phyloP scores from a whole-genome alignment of 108 stramenopile species.

The Pseudonitzschia pungens region DNA sequence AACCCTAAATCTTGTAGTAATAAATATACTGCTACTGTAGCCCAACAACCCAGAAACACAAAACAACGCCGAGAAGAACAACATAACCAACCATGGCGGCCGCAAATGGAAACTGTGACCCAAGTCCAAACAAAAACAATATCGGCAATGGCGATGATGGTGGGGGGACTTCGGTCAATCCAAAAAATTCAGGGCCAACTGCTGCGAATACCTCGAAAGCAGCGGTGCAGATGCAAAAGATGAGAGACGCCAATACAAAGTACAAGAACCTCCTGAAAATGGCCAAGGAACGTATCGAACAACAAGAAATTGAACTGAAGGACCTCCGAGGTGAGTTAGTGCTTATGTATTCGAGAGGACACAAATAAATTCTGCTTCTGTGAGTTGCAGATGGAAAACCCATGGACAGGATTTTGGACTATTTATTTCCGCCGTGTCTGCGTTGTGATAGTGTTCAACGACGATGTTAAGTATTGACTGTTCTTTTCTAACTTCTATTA shows the following conservation, averaged over 20 bases:
- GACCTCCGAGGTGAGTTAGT: slow-evolving; percentile 23
- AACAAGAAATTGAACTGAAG: slow-evolving; percentile 78
- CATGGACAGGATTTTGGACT: no score
- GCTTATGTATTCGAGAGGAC: background rate
- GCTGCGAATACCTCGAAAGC: slow-evolving; percentile 24
- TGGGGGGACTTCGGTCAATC: background rate
- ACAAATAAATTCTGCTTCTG: background rate
- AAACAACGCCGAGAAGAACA: no score
- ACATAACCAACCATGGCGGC: background rate
- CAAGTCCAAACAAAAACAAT: background rate
- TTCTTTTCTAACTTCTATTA: background rate
- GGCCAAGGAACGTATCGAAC: slow-evolving; percentile 86
- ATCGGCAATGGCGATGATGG: background rate
- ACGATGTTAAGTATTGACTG: background rate
- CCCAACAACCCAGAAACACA: no score
- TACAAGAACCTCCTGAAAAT: slow-evolving; percentile 86
- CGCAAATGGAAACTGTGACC: background rate
- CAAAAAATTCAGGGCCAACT: background rate
- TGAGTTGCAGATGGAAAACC: no score
- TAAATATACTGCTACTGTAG: no score
- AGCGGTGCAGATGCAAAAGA: slow-evolving; percentile 59
- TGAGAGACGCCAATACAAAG: slow-evolving; percentile 83
- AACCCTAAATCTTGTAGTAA: no score
- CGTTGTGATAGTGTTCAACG: background rate
- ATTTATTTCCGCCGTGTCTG: background rate